Base-by-base conservation (phyloP, 495 filamentous ascomycete genomes). In the Pseudoneurospora amorphoporcata region DNA sequence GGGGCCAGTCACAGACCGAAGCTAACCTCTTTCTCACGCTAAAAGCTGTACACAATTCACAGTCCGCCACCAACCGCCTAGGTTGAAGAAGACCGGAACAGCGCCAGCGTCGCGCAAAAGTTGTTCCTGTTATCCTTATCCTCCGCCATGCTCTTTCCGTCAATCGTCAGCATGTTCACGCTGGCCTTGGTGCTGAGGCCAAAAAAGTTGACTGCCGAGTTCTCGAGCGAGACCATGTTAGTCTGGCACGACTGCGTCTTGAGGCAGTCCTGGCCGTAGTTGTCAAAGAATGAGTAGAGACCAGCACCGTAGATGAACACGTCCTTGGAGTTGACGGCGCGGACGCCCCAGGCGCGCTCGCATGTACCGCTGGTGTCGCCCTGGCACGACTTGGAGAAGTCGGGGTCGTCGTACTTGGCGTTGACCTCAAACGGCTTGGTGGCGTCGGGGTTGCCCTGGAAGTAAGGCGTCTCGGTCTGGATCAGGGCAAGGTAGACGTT, bases 401-500 rank as follows among this genome's bases (percentile, higher is more conserved):
- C 87, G 0, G 95, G 95, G 77, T 98, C 95, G 73, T 85, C 86
- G 81, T 84, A 95, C 7, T 82, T 81, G 43, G 84, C 45, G 72
- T 92, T 88, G 23, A 88, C 81, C 0, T 87, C 85, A 83, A 91
- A 93, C 6, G 92, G 91, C 29, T 82, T 82, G 17, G 90, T 85
- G 2, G 93, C 88, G 73, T 88, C 85, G 1, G 95, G 94, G 85
- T 97, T 97, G 77, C 88, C 86, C 81, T 96, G 93, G 85, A 90
- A 94, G 84, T 98, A 97, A 14, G 94, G 92, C 1, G 95, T 97
- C 80, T 98, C 95, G 23, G 93, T 90, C 82, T 98, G 95, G 75
- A 97, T 95, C 43, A 92, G 82, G 3, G 88, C 91, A 84, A 95
- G 91, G 82, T 92, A 97, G 74, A 97, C 84, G 79, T 95, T 91